phyloP scores from a whole-genome alignment of 495 filamentous ascomycete species.

The Aspergillus asperescens region DNA sequence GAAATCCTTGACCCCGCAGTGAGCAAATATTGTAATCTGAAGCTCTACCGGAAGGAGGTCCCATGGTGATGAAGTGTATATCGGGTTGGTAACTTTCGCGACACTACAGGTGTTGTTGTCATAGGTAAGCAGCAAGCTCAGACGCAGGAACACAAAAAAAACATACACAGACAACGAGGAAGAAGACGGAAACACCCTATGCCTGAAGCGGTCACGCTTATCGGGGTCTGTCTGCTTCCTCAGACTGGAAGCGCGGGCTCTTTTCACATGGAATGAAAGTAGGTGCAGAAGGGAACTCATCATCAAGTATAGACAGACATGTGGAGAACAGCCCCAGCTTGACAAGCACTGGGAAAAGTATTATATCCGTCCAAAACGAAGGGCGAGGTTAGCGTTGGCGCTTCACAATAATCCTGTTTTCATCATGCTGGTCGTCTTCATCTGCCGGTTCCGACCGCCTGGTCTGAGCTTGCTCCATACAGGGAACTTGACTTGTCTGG shows the following conservation, averaged over 20 bases:
- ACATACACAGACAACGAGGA: slow-evolving; percentile 21
- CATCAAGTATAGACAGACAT: slow-evolving; percentile 26
- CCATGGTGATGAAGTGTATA: slow-evolving; percentile 33
- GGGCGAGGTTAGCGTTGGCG: not conserved
- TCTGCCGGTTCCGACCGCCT: not conserved
- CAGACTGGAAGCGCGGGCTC: slow-evolving; percentile 31
- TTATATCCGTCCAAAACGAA: slow-evolving; percentile 9
- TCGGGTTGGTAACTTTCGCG: slow-evolving; percentile 16
- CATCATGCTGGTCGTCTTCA: not conserved
- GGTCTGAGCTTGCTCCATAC: not conserved
- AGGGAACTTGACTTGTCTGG: too few species aligned
- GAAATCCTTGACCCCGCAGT: slow-evolving; percentile 38
- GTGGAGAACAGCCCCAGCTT: slow-evolving; percentile 27
- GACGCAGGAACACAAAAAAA: too few species aligned
- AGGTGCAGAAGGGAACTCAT: slow-evolving; percentile 38
- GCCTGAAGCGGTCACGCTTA: slow-evolving; percentile 18
- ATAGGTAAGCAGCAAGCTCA: too few species aligned
- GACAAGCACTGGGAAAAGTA: slow-evolving; percentile 7
- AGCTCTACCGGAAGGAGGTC: slow-evolving; percentile 40
- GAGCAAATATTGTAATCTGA: slow-evolving; percentile 41
- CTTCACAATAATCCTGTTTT: slow-evolving; percentile 16
- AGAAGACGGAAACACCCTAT: slow-evolving; percentile 19
- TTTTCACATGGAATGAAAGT: slow-evolving; percentile 28
- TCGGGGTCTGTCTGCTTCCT: slow-evolving; percentile 28
- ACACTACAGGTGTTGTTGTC: too few species aligned